phyloP scores from a whole-genome alignment of 2,329 filamentous ascomycete species.

The Colletotrichum agaves region DNA sequence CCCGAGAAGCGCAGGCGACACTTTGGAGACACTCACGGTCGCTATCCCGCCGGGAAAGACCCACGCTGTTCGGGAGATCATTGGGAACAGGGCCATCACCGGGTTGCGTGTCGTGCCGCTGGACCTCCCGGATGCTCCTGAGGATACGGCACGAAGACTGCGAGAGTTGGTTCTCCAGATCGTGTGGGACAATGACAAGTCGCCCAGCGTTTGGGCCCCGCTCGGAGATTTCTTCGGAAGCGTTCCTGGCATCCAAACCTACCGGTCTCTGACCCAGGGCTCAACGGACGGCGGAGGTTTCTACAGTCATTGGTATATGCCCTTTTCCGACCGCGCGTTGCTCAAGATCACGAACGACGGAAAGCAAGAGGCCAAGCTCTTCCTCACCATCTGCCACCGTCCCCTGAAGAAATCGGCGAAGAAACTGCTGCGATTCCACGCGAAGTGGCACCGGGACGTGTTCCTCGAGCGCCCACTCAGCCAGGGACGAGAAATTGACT shows the following conservation, averaged over 20 bases:
- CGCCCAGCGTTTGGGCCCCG: constrained; percentile 28
- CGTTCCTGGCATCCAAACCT: constrained; percentile 28
- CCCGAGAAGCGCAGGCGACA: constrained; percentile 18
- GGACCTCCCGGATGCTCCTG: neutral
- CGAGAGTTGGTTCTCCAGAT: constrained; percentile 28
- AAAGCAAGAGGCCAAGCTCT: constrained; percentile 21
- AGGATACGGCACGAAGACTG: neutral
- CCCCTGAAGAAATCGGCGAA: constrained; percentile 8
- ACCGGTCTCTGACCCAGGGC: constrained; percentile 23
- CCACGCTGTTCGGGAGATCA: constrained; percentile 12
- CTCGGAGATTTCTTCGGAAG: constrained; percentile 34
- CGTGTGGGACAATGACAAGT: constrained; percentile 25
- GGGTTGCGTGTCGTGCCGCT: constrained; percentile 29
- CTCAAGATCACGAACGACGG: constrained; percentile 30
- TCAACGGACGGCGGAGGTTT: constrained; percentile 34
- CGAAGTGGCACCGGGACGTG: constrained; percentile 28
- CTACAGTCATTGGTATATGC: constrained; percentile 35
- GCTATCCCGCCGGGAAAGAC: constrained; percentile 13
- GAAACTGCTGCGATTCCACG: constrained; percentile 26
- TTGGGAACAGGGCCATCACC: constrained; percentile 27
- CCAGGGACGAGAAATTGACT: constrained; percentile 29
- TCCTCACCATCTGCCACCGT: constrained; percentile 24
- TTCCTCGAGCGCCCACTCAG: constrained; percentile 27
- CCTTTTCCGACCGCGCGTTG: constrained; percentile 26
- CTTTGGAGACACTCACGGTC: constrained; percentile 23